Conservation (phyloP, 495 filamentous ascomycete genomes). For the Xylaria scruposa region DNA sequence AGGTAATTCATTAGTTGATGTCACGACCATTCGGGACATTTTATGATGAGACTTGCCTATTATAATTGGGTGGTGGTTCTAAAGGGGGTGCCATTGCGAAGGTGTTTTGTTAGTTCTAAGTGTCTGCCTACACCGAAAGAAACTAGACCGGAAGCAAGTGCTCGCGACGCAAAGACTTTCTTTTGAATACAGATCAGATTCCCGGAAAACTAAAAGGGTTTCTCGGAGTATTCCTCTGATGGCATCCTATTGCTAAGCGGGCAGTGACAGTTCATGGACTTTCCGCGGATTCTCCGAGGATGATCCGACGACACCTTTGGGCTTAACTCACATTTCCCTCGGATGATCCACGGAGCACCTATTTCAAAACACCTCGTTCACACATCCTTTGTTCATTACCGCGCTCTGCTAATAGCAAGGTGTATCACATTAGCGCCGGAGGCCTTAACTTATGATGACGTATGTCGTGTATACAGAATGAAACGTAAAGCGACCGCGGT, state of each 20-base stretch:
- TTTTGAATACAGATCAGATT: not conserved
- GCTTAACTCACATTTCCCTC: not conserved
- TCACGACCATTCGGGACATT: not conserved
- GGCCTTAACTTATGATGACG: not conserved
- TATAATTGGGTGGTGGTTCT: constrained; percentile 23
- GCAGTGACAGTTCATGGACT: not conserved
- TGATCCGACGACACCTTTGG: constrained; percentile 11
- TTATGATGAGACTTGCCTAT: not conserved
- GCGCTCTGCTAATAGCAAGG: not conserved
- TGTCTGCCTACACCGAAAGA: not conserved
- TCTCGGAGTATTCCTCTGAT: not conserved
- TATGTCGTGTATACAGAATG: not conserved
- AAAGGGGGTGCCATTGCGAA: constrained; percentile 11
- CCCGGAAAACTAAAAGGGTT: not conserved
- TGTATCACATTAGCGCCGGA: not conserved
- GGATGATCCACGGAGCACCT: constrained; percentile 16
- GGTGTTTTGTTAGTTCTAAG: not conserved
- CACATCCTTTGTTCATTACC: not conserved
- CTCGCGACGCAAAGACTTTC: not conserved
- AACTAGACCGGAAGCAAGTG: not conserved
- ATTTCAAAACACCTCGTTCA: not conserved
- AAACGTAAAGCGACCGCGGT: constrained; percentile 18
- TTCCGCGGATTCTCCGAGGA: constrained; percentile 19
- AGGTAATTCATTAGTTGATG: not conserved
- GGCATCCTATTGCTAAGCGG: not conserved